Evolutionary conservation across 2,329 filamentous ascomycete species (phyloP).

Genomic region (Nectriaceae sp.): DNA sequence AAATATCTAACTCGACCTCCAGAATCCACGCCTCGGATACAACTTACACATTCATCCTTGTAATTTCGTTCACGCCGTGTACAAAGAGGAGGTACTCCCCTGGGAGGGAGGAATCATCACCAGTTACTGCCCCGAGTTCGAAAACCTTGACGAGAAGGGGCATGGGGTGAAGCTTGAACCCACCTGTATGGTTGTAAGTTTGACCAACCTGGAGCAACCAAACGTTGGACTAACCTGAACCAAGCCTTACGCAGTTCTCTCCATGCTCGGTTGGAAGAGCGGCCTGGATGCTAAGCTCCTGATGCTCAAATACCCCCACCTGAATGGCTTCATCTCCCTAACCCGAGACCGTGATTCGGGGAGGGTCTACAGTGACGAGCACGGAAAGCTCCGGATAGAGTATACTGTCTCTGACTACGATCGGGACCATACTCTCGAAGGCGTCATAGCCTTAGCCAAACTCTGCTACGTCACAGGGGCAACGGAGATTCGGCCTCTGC

Average conservation of each 20-base stretch:
- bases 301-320: constrained; percentile 67
- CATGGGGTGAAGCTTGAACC: constrained; percentile 84
- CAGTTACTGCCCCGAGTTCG: constrained; percentile 72
- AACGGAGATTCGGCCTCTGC: constrained; percentile 70
- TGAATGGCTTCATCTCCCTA: constrained; percentile 72
- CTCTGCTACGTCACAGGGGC: constrained; percentile 80
- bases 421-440: constrained; percentile 69
- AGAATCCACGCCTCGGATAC: constrained; percentile 78
- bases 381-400: constrained; percentile 63
- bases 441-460: constrained; percentile 70
- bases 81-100: constrained; percentile 67
- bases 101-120: constrained; percentile 82
- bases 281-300: constrained; percentile 74
- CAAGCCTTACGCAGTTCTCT: constrained; percentile 65
- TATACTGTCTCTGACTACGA: constrained; percentile 76
- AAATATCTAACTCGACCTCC: constrained; percentile 11
- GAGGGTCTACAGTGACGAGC: constrained; percentile 70
- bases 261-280: constrained; percentile 65
- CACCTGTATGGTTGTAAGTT: constrained; percentile 64
- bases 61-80: constrained; percentile 59
- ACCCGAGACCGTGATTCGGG: constrained; percentile 76
- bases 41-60: constrained; percentile 84
- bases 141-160: constrained; percentile 77
- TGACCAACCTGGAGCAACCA: neutral
- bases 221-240: constrained; percentile 17